These are phyloP conservation scores for Claviceps fusiformis DNA, from an alignment of 2,329 filamentous ascomycete species.

Conservation along the genomic window DNA sequence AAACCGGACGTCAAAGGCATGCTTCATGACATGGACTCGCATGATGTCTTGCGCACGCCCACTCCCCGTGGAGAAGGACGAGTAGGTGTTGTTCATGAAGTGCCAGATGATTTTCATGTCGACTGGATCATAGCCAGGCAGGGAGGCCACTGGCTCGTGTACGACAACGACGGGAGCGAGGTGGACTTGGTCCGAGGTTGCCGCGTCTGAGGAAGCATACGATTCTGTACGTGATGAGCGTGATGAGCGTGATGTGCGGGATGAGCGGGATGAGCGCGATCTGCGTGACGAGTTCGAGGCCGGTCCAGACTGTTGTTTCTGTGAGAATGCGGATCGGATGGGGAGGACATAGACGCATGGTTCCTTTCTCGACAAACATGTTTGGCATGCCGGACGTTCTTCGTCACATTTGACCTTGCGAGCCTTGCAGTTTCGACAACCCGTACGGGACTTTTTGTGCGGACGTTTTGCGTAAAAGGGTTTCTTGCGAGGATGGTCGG, in stretches of 20 bases:
- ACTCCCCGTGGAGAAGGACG: slow-evolving; percentile 30
- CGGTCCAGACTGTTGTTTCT: not conserved
- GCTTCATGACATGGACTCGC: slow-evolving; percentile 31
- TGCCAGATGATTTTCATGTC: slow-evolving; percentile 45
- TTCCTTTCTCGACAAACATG: slow-evolving; percentile 33
- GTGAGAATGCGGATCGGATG: slow-evolving; percentile 9
- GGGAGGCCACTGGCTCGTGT: slow-evolving; percentile 6
- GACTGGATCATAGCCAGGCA: slow-evolving; percentile 14
- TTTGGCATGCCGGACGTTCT: slow-evolving; percentile 32
- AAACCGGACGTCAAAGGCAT: slow-evolving; percentile 38
- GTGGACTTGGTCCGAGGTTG: not conserved
- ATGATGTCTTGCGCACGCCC: slow-evolving; percentile 26
- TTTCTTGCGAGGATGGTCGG: not conserved
- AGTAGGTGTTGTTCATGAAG: slow-evolving; percentile 33
- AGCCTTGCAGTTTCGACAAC: slow-evolving; percentile 40
- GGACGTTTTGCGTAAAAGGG: slow-evolving; percentile 33
- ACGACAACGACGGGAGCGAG: slow-evolving; percentile 7
- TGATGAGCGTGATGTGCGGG: not conserved
- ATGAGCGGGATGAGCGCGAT: not conserved
- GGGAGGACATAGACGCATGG: slow-evolving; percentile 29
- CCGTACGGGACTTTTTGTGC: slow-evolving; percentile 40
- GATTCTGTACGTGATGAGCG: not conserved
- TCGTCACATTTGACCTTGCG: slow-evolving; percentile 45
- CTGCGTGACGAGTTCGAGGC: not conserved
- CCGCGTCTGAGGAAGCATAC: not conserved